phyloP scores from a whole-genome alignment of 2,329 filamentous ascomycete genomes.

The Ophiocordyceps polyrhachis-furcata region DNA sequence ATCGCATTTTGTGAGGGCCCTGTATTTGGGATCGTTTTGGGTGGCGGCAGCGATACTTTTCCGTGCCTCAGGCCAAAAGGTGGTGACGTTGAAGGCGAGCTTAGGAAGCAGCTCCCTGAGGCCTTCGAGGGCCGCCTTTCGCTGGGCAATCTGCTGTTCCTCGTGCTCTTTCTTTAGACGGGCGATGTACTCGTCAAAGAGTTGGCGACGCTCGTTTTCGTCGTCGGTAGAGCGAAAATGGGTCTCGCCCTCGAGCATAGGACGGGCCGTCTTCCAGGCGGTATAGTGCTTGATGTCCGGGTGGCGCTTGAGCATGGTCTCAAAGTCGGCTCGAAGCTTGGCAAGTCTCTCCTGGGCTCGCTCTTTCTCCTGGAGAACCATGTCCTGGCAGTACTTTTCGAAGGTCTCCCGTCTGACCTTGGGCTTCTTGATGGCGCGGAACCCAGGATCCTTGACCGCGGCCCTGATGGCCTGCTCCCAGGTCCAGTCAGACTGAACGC shows the following conservation, averaged over 20 bases:
- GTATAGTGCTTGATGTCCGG: slow-evolving; percentile 96
- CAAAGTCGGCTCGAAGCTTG: slow-evolving; percentile 86
- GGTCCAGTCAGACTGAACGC: slow-evolving; percentile 77
- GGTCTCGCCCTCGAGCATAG: slow-evolving; percentile 86
- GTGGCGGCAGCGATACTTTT: slow-evolving; percentile 63
- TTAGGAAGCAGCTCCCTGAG: slow-evolving; percentile 60
- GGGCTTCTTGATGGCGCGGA: slow-evolving; percentile 80
- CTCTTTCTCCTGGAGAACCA: slow-evolving; percentile 83
- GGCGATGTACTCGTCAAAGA: slow-evolving; percentile 85
- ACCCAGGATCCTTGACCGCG: slow-evolving; percentile 80
- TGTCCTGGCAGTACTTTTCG: slow-evolving; percentile 84
- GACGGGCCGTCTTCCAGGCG: slow-evolving; percentile 86
- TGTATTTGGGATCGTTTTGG: slow-evolving; percentile 68
- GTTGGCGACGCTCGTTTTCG: slow-evolving; percentile 68
- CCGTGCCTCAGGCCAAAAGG: slow-evolving; percentile 83
- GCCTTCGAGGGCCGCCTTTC: slow-evolving; percentile 70
- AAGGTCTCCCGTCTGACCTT: slow-evolving; percentile 81
- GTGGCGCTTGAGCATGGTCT: slow-evolving; percentile 87
- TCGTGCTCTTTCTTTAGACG: slow-evolving; percentile 66
- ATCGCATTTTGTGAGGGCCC: slow-evolving; percentile 70
- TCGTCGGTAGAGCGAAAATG: slow-evolving; percentile 84
- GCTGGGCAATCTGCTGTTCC: slow-evolving; percentile 52
- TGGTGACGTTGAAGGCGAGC: slow-evolving; percentile 79
- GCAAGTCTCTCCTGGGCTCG: slow-evolving; percentile 81
- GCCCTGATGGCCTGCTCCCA: slow-evolving; percentile 81